A percentile compares a stretch with the other conserved stretches of the same genome.
Conservation (phyloP, 2,329 filamentous ascomycete species). For the Cladosporium halotolerans region DNA sequence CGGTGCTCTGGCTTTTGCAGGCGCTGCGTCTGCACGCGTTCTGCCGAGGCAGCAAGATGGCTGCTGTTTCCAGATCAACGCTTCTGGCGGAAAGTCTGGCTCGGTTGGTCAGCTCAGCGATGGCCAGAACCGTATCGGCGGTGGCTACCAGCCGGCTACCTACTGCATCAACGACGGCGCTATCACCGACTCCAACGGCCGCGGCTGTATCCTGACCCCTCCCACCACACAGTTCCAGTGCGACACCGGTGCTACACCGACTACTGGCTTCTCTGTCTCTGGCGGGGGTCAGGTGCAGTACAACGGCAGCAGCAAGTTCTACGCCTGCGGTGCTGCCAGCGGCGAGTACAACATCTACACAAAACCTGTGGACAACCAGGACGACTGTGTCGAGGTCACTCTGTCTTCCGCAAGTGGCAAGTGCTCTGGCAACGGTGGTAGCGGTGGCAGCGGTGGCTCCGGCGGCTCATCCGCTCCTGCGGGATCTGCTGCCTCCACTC, state of each 20-base stretch:
- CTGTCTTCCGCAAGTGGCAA: slow-evolving; percentile 18
- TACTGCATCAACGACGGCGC: slow-evolving; percentile 47
- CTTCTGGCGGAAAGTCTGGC: slow-evolving; percentile 18
- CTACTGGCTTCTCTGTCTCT: slow-evolving; percentile 50
- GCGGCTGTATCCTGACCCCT: slow-evolving; percentile 59
- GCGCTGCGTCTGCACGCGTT: slow-evolving; percentile 15
- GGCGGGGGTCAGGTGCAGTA: slow-evolving; percentile 48
- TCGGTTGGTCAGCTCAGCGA: slow-evolving; percentile 19
- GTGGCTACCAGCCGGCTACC: slow-evolving; percentile 34
- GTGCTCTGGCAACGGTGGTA: slow-evolving; percentile 12
- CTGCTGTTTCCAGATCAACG: slow-evolving; percentile 20
- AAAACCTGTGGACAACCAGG: slow-evolving; percentile 15
- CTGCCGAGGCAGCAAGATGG: slow-evolving; percentile 11
- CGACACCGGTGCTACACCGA: slow-evolving; percentile 47
- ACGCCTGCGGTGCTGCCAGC: slow-evolving; percentile 53
- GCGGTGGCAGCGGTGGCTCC: not conserved
- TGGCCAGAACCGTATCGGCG: slow-evolving; percentile 54
- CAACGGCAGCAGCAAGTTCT: slow-evolving; percentile 49
- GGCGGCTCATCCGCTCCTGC: slow-evolving; percentile 1
- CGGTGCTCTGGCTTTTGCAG: slow-evolving; percentile 15
- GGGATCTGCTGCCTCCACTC: not conserved
- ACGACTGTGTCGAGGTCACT: slow-evolving; percentile 15
- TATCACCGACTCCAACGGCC: slow-evolving; percentile 50
- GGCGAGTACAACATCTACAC: slow-evolving; percentile 33
- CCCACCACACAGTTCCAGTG: slow-evolving; percentile 57